A percentile compares a stretch with the other conserved stretches of the same genome.
Conservation (phyloP, 2,329 filamentous ascomycete species). For the Colletotrichum coccodes region DNA sequence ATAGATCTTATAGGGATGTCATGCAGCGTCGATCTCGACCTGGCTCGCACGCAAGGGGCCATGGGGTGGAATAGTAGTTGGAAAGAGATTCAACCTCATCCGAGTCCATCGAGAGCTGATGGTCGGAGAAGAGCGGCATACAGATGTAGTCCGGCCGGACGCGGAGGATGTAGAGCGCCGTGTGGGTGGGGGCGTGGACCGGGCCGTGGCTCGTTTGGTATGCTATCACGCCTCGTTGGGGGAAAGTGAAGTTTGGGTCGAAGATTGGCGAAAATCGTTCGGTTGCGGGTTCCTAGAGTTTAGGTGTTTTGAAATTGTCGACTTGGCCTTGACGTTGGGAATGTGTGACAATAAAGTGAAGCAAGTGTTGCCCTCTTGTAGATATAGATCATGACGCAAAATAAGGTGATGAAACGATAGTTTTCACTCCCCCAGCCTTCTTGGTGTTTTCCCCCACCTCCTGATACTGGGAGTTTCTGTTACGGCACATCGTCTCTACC, state of each 20-base stretch:
- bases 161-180: background rate
- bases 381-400: too few relatives aligned
- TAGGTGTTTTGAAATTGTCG: too few relatives aligned
- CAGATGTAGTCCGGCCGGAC: slow-evolving; percentile 2
- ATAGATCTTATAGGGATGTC: slow-evolving; percentile 38
- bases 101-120: background rate
- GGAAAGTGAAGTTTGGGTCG: background rate
- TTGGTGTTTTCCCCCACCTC: too few relatives aligned
- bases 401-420: too few relatives aligned
- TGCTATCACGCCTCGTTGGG: background rate
- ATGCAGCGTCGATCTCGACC: slow-evolving; percentile 55
- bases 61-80: background rate
- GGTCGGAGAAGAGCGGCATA: background rate
- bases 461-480: too few relatives aligned
- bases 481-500: too few relatives aligned
- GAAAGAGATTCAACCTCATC: background rate
- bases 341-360: too few relatives aligned
- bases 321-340: too few relatives aligned
- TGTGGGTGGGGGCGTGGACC: background rate
- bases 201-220: background rate
- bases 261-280: too few relatives aligned
- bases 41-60: slow-evolving; percentile 52
- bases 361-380: too few relatives aligned
- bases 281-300: too few relatives aligned
- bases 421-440: too few relatives aligned